Evolutionary conservation across 2,329 filamentous ascomycete species (phyloP), one percentile per base, ranked within the genome.

Genomic region (Diaporthe longicolla): DNA sequence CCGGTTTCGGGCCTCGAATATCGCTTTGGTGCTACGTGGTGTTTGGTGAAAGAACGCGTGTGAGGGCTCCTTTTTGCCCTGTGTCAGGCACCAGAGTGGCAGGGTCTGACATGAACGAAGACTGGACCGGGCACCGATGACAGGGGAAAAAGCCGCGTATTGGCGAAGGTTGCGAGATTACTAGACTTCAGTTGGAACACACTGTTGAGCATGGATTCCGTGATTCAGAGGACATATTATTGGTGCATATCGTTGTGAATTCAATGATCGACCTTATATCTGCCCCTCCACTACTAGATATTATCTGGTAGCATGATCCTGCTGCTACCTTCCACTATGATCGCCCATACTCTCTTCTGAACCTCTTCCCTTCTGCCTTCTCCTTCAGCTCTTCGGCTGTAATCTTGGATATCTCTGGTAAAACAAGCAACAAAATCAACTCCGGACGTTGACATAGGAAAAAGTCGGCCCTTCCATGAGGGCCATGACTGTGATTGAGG

Each of bases 391-490:
- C 10, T 2, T 24, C n/a, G 35, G 29, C 15, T 57, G 50, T 45
- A 57, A 45, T 7, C 29, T 17, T 66, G 59, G 35, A 55, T 72
- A 54, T 57, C 37, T 68, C 52, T 37, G 32, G 6, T n/a, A 35
- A 57, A 45, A 26, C 2, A n/a, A 55, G n/a, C 48, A 58, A 26
- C 19, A n/a, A 35, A 5, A 4, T 21, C 63, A 52, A 66, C 63
- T 37, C 40, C 59, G 24, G 63, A 21, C 32, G 9, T 24, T 29
- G 45, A 54, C 57, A 71, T 43, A 54, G 15, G 35, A 63, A 63
- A 65, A 37, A 13, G 19, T 10, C 9, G 57, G 70, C 57, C 45
- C 70, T 71, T 52, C 52, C 71, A 19, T 59, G 61, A 73, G 40
- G n/a, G 50, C 61, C 50, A 19, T 43, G 19, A 10, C 1, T 26